A percentile compares a stretch with the other conserved stretches of the same genome.
phyloP scores from a whole-genome alignment of 2,329 filamentous ascomycete species.

The Endothia cerciana region DNA sequence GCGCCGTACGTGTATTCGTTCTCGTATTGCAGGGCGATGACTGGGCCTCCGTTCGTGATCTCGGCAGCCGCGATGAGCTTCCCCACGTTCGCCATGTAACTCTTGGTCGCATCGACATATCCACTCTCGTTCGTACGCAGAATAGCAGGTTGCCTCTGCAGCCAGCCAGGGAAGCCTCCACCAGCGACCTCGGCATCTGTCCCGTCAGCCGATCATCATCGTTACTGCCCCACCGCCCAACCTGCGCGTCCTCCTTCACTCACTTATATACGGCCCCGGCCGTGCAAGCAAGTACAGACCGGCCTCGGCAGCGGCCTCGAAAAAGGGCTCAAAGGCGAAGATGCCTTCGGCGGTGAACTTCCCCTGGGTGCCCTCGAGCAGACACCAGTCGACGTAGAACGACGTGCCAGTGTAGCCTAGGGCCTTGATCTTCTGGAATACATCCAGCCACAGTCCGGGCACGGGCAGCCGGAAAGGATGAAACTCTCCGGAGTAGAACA shows the following conservation, averaged over 20 bases:
- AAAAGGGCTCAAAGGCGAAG: slow-evolving; percentile 75
- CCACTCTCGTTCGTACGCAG: slow-evolving; percentile 65
- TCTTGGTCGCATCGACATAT: slow-evolving; percentile 69
- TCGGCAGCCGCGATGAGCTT: slow-evolving; percentile 73
- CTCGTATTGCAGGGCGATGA: slow-evolving; percentile 80
- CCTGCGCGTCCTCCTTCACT: too few relatives aligned
- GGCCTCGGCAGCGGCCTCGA: slow-evolving; percentile 71
- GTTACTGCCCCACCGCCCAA: too few relatives aligned
- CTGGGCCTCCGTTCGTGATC: slow-evolving; percentile 80
- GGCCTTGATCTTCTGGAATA: slow-evolving; percentile 83
- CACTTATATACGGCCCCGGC: slow-evolving; percentile 77
- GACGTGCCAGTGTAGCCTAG: slow-evolving; percentile 80
- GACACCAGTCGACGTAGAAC: slow-evolving; percentile 79
- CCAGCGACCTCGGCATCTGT: slow-evolving; percentile 76
- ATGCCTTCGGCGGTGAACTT: slow-evolving; percentile 72
- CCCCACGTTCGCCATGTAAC: slow-evolving; percentile 61
- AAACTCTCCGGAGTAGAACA: slow-evolving; percentile 75
- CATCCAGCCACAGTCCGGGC: slow-evolving; percentile 56
- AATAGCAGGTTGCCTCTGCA: slow-evolving; percentile 67
- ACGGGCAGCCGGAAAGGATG: slow-evolving; percentile 66
- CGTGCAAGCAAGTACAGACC: slow-evolving; percentile 78
- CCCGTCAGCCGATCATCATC: too few relatives aligned
- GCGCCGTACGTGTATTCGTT: slow-evolving; percentile 72
- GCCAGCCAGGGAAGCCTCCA: slow-evolving; percentile 81
- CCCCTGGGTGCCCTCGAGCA: slow-evolving; percentile 74